Evolutionary conservation across 2,329 filamentous ascomycete species (phyloP).

Genomic region (Fusarium solani-melongenae): DNA sequence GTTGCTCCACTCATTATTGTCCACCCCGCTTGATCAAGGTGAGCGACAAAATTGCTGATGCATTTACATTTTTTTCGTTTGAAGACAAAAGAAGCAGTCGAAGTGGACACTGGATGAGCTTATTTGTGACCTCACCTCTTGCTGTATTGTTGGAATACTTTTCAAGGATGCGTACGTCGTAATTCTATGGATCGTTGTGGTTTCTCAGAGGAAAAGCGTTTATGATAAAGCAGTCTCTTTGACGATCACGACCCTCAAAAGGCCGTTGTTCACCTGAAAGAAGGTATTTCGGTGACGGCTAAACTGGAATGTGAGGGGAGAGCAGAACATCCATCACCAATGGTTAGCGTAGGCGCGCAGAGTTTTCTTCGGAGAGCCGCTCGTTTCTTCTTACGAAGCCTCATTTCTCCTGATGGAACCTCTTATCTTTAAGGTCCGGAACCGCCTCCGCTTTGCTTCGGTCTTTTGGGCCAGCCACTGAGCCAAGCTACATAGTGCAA

Average conservation of each 20-base stretch:
- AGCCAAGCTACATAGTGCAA: neutral
- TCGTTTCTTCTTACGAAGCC: conserved; percentile 15
- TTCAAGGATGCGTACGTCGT: neutral
- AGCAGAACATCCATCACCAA: neutral
- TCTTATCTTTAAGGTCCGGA: conserved; percentile 26
- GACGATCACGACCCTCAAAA: neutral
- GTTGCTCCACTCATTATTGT: neutral
- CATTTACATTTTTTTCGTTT: neutral
- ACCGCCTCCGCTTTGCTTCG: conserved; percentile 12
- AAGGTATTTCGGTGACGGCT: neutral
- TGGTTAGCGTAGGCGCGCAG: conserved; percentile 7
- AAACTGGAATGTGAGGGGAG: conserved; percentile 5
- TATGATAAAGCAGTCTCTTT: neutral
- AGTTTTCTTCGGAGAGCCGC: conserved; percentile 13
- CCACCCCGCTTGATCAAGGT: neutral
- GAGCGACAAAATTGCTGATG: neutral
- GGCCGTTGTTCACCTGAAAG: neutral
- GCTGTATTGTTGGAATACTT: neutral
- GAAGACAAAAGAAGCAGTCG: neutral
- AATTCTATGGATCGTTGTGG: neutral
- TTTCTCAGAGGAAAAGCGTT: neutral
- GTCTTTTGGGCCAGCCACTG: neutral
- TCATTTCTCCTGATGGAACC: neutral
- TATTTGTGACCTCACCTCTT: neutral
- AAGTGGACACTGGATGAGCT: neutral